phyloP scores from a whole-genome alignment of 495 filamentous ascomycete species.

The Penicillium alfredii region DNA sequence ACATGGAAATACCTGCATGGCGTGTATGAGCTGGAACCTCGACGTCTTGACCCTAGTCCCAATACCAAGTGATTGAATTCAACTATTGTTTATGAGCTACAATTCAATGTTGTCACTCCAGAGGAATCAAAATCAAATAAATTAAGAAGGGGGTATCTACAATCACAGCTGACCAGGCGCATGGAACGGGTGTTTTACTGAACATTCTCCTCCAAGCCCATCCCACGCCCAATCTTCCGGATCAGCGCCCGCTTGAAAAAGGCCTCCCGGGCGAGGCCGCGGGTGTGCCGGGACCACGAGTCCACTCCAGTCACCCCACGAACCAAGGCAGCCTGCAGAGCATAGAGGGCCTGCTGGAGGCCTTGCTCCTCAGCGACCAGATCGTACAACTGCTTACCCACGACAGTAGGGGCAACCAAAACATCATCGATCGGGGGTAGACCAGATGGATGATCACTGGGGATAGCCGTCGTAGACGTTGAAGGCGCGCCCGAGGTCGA shows the following conservation, averaged over 20 bases:
- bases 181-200: too few species aligned
- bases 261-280: conserved; percentile 78
- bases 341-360: conserved; percentile 77
- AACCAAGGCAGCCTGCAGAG: conserved; percentile 76
- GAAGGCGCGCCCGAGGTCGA: conserved; percentile 23
- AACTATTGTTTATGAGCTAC: too few species aligned
- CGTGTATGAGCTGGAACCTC: conserved; percentile 4
- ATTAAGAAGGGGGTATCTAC: conserved; percentile 12
- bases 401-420: conserved; percentile 88
- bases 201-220: conserved; percentile 58
- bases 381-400: conserved; percentile 86
- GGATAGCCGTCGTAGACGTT: conserved; percentile 4
- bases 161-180: not conserved
- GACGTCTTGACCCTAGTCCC: conserved; percentile 17
- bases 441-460: conserved; percentile 23
- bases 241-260: conserved; percentile 85
- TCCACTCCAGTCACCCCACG: conserved; percentile 71
- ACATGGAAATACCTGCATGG: not conserved
- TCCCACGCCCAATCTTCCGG: conserved; percentile 79
- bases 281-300: conserved; percentile 76
- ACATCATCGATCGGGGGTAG: conserved; percentile 76
- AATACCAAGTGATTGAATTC: too few species aligned
- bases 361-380: conserved; percentile 80
- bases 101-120: too few species aligned
- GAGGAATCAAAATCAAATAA: not conserved